Evolutionary conservation across 1,284 basidiomycete genomes (phyloP), one percentile per base, ranked within the genome.

Genomic region (Fomitopsis palustris): DNA sequence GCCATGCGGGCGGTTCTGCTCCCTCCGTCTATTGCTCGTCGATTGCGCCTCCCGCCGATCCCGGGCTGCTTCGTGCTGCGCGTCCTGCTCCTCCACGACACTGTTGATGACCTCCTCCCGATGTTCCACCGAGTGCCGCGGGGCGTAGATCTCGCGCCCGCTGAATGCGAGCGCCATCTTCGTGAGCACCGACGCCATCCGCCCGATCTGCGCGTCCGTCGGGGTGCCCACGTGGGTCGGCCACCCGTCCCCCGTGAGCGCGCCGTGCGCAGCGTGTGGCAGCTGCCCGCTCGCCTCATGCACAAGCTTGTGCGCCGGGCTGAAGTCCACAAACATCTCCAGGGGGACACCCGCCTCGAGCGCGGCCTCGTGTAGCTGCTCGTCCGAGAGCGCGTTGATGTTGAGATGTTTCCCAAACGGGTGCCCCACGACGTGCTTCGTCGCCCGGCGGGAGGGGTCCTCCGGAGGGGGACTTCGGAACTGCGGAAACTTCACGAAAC

Each of bases 261-360:
- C 52, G 9, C 23, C 62, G 33, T 47, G 63, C 35, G 63, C 38
- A 25, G 62, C 62, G 27, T 78, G 66, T 12, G 70, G n/a, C n/a
- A n/a, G 64, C n/a, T 78, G 61, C 4, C 56, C 62, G 43, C 60
- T 55, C 35, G 54, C 38, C 8, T 25, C 63, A 52, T 29, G 55
- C 59, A 19, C 58, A 58, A n/a, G 58, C 41, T 19, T 62, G 56
- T 14, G 61, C 51, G 57, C 52, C 16, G 38, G 51, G 29, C 51
- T 61, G 53, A 66, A 56, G 42, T 66, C 68, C 35, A 70, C 72
- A 23, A 87, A 74, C 54, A 75, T 77, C 29, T 77, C 72, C 1
- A 87, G 74, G 0, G 86, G 80, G 0, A 84, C 81, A 2, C 87
- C 87, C 12, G 82, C 82, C 67, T 88, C 87, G 61, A 85, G 74